Base-by-base conservation (phyloP, 2,329 filamentous ascomycete species). In the Exserohilum rostratum region DNA sequence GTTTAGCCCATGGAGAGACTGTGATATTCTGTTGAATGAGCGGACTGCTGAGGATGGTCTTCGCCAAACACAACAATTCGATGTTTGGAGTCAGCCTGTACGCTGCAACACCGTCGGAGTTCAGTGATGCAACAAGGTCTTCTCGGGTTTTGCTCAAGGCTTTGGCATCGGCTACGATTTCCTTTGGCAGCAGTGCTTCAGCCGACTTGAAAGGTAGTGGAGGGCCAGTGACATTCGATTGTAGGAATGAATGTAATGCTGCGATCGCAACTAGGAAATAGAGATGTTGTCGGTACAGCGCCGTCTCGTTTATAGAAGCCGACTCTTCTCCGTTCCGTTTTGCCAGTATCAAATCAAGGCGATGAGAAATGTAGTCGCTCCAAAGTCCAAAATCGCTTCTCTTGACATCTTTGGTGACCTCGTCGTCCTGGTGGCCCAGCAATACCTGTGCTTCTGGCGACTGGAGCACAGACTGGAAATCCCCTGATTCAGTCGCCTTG, bases 191-290 rank as follows among this genome's bases (percentile, higher is more conserved):
- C 5, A 87, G 60, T 1, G 78, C 60, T 11, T 81, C 75, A 3
- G 81, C 76, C 2, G 83, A 76, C 20, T 76, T 75, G 68, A 86
- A 88, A 0, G 80, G 77, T n/a, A 96, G 79, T 0, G 91, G 88
- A 1, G 93, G 93, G 0, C 93, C 93, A 3, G 93, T 96, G 49
- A 96, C 90, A 70, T 91, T 96, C 1, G 87, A 86, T 73, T 97
- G 93, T 13, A 96, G 76, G 71, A 96, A 97, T 10, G 88, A 85
- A 68, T 91, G 84, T 10, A 96, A 81, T 1, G 88, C 85, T 1
- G 89, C 87, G 43, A 90, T 78, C 9, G 86, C 90, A 30, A 89
- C 78, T 39, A 85, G 78, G 49, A 86, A 77, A 40, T 78, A 72
- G 2, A 79, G 60, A 50, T 76, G 66, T 52, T 77, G 76, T 17